phyloP scores from a whole-genome alignment of 768 basidiomycete genomes.

The Russula sp. region DNA sequence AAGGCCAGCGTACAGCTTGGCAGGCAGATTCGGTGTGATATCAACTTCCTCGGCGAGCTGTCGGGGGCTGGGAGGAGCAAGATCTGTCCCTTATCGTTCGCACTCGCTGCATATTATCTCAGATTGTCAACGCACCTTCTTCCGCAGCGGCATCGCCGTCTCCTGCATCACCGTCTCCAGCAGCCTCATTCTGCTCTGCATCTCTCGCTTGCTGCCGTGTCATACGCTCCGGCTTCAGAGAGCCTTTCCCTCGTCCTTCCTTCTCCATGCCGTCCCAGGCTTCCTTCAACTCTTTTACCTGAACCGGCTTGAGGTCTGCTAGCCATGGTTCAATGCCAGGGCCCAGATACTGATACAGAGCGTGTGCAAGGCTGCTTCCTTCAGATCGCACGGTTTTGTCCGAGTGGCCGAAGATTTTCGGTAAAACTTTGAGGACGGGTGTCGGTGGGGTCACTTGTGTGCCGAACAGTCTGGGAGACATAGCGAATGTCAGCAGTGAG shows the following conservation, averaged over 20 bases:
- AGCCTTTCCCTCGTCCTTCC: slow-evolving; percentile 82
- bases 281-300: slow-evolving; percentile 93
- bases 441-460: slow-evolving; percentile 67
- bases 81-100: slow-evolving; percentile 39
- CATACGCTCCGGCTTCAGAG: slow-evolving; percentile 70
- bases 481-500: slow-evolving; percentile 4
- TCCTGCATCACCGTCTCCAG: slow-evolving; percentile 38
- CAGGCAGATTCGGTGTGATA: slow-evolving; percentile 71
- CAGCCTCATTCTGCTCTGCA: slow-evolving; percentile 47
- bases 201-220: slow-evolving; percentile 79
- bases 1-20: slow-evolving; percentile 67
- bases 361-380: slow-evolving; percentile 71
- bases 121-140: slow-evolving; percentile 45
- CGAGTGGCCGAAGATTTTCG: slow-evolving; percentile 91
- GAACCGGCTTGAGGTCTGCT: slow-evolving; percentile 91
- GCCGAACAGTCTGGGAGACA: slow-evolving; percentile 66
- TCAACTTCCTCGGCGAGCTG: slow-evolving; percentile 79
- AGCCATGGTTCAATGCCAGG: slow-evolving; percentile 80
- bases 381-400: slow-evolving; percentile 96
- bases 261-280: slow-evolving; percentile 80
- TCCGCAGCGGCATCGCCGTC: slow-evolving; percentile 38
- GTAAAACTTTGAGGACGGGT: slow-evolving; percentile 79
- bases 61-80: slow-evolving; percentile 67
- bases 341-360: slow-evolving; percentile 81
- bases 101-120: slow-evolving; percentile 9